Evolutionary conservation across 495 filamentous ascomycete genomes (phyloP), one percentile per base, ranked within the genome.

Genomic region (Podospora bellae-mahoneyi): DNA sequence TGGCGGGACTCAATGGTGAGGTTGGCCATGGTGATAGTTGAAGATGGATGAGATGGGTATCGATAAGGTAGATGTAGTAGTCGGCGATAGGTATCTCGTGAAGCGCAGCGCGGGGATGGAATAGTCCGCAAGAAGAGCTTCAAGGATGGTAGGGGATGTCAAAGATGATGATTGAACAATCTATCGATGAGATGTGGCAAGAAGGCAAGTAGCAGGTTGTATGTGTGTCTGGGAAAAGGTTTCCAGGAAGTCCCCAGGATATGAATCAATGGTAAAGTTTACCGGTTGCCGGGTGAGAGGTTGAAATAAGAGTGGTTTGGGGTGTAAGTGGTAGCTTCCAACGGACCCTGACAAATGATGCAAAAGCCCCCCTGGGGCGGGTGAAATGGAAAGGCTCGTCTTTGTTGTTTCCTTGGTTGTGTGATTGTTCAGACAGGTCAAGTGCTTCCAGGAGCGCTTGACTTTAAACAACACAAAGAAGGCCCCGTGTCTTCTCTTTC

Each of bases 21-120:
- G 62, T 73, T 58, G 18, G 69, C 70, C 68, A 74, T 74, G 32
- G 4, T 68, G 69, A 44, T 64, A 32, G 28, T n/a, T 7, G 48
- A 66, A 39, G 19, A 19, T 20, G 26, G 10, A 53, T 44, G 44
- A 32, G 48, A 53, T 48, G 2, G 39, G 39, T 6, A 58, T 58
- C 16, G 56, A 58, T 18, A 4, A 58, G 3, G 56, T 20, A 27
- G 56, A 58, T 20, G 19, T 48, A 6, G 1, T 48, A 6, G 39
- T 10, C 4, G 39, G 39, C 39, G 39, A 10, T 48, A 16, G 39
- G 39, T 48, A 48, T 48, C 39, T 48, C 39, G 39, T 48, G 39
- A 48, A 48, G 39, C 39, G 23, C 56, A 9, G 20, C n/a, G n/a
- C 16, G 6, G 30, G 30, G 3, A 32, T 4, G 56, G 56, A 6